These are phyloP conservation scores for Penicillium aurantiogriseum DNA, from an alignment of 2,329 filamentous ascomycete species.

Conservation along the genomic window DNA sequence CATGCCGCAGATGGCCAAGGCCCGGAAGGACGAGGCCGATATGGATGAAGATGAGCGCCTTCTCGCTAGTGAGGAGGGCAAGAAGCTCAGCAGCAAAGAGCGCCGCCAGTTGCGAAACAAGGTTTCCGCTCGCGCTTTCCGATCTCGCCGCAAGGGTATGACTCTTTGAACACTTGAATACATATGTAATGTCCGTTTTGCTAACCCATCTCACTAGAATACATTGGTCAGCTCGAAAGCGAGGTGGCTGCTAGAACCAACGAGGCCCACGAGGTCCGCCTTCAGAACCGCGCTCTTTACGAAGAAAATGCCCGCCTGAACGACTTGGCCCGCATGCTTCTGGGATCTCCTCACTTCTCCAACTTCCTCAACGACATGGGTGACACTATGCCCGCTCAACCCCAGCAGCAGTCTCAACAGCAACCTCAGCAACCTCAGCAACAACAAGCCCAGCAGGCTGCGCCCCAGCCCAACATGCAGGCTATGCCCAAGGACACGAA, in stretches of 20 bases:
- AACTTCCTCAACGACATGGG: conserved; percentile 73
- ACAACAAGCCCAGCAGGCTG: conserved; percentile 39
- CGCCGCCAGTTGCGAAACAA: conserved; percentile 97
- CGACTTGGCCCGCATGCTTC: conserved; percentile 76
- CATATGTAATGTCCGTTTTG: neutral
- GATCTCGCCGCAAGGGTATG: conserved; percentile 95
- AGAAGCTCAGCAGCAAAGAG: conserved; percentile 98
- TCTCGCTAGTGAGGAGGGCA: conserved; percentile 93
- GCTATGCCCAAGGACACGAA: conserved; percentile 65
- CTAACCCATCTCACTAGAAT: conserved; percentile 62
- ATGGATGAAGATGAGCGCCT: conserved; percentile 98
- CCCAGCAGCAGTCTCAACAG: conserved; percentile 29
- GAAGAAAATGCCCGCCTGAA: conserved; percentile 82
- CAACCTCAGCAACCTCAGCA: conserved; percentile 27
- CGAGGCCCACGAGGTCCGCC: conserved; percentile 76
- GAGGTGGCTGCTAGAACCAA: conserved; percentile 82
- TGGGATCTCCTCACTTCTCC: conserved; percentile 77
- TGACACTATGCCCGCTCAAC: conserved; percentile 51
- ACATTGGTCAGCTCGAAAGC: conserved; percentile 89
- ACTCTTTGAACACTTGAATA: neutral
- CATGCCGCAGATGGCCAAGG: conserved; percentile 66
- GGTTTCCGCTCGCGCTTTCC: conserved; percentile 95
- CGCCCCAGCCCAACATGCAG: conserved; percentile 42
- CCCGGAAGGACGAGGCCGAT: conserved; percentile 93
- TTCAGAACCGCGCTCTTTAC: conserved; percentile 75